These are phyloP conservation scores for Termitomyces sp. DNA, from an alignment of 768 basidiomycete species.

Conservation along the genomic window DNA sequence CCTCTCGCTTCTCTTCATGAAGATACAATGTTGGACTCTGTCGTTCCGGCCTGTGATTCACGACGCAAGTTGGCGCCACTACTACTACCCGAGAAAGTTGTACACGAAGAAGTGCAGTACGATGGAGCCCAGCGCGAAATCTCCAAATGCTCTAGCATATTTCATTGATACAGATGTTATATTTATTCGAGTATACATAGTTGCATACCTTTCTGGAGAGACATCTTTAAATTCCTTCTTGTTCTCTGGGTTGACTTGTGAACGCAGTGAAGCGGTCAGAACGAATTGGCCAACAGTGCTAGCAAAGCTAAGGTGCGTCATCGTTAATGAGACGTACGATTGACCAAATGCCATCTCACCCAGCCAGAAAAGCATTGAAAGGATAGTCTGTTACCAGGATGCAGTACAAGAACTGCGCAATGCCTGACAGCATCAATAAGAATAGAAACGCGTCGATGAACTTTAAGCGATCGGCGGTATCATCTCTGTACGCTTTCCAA, in stretches of 20 bases:
- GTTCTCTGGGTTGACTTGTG: conserved; percentile 88
- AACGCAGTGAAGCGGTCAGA: conserved; percentile 83
- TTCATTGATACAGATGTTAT: neutral
- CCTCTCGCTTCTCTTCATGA: neutral
- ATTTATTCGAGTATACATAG: neutral
- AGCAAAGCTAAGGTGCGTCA: conserved; percentile 59
- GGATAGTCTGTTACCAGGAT: conserved; percentile 89
- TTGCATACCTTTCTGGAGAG: conserved; percentile 83
- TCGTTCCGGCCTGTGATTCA: conserved; percentile 7
- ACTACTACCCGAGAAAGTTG: conserved; percentile 85
- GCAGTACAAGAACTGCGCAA: conserved; percentile 90
- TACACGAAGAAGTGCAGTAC: conserved; percentile 97
- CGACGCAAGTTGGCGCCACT: conserved; percentile 7
- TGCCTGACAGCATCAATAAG: conserved; percentile 88
- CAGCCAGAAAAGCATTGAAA: conserved; percentile 95
- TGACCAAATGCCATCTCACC: conserved; percentile 47
- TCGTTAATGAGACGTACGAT: neutral
- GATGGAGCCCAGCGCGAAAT: conserved; percentile 93
- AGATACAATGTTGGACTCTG: neutral
- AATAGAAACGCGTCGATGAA: conserved; percentile 90
- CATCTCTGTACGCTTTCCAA: conserved; percentile 71
- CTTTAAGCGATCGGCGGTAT: conserved; percentile 83
- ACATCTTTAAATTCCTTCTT: conserved; percentile 81
- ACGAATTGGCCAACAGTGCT: conserved; percentile 98
- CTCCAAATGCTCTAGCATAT: conserved; percentile 82